Conservation (phyloP, 176 grass and related monocot species). For the Oryza meridionalis region DNA sequence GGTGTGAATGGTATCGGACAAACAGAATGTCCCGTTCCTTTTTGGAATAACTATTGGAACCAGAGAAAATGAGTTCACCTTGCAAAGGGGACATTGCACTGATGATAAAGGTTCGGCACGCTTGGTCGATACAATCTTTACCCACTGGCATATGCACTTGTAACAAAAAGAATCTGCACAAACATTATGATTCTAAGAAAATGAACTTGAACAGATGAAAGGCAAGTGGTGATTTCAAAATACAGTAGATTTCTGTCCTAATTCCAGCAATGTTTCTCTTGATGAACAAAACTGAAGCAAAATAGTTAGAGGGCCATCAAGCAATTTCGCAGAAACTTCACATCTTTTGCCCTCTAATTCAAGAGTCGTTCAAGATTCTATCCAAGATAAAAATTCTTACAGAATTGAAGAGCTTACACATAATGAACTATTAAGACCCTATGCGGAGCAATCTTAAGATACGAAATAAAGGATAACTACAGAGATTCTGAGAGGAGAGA, state of each 20-base stretch:
- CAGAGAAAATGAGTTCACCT: constrained; percentile 40
- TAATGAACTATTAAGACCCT: not conserved
- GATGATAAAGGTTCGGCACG: constrained; percentile 40
- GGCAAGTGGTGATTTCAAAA: not conserved
- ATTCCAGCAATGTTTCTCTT: not conserved
- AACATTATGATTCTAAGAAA: not conserved
- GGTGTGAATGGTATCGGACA: not conserved
- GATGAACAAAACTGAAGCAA: not conserved
- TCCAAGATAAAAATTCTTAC: not conserved
- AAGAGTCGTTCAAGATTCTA: not conserved
- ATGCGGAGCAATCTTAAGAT: not conserved
- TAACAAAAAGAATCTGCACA: constrained; percentile 72
- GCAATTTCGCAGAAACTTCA: not conserved
- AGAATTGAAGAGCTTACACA: not conserved
- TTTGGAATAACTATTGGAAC: not conserved
- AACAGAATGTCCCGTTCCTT: not conserved
- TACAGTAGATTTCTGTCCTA: not conserved
- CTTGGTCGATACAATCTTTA: constrained; percentile 54
- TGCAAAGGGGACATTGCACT: constrained; percentile 74
- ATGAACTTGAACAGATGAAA: not conserved
- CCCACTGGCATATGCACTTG: constrained; percentile 63
- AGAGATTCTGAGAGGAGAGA: not conserved
- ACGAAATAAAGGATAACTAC: not conserved
- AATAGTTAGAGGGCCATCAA: not conserved
- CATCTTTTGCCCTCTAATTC: not conserved